A percentile compares a stretch with the other conserved stretches of the same genome.
Conservation (phyloP, 2,329 filamentous ascomycete genomes). For the Decorospora gaudefroyi region DNA sequence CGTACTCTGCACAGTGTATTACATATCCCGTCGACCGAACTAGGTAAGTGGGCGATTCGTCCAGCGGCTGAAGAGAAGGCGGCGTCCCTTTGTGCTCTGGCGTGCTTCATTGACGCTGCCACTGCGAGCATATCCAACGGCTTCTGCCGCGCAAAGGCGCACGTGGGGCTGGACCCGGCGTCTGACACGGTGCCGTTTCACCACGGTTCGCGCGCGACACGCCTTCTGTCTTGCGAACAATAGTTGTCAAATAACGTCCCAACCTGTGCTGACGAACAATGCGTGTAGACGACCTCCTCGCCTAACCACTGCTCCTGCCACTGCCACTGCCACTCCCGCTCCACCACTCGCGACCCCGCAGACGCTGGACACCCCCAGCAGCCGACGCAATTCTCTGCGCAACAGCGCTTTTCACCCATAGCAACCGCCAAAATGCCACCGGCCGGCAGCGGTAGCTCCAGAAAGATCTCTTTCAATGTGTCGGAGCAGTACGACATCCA, state of each 20-base stretch:
- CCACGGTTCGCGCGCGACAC: conserved; percentile 29
- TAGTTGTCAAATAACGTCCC: conserved; percentile 15
- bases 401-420: conserved; percentile 25
- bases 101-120: conserved; percentile 5
- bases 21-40: too few relatives aligned
- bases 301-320: conserved; percentile 4
- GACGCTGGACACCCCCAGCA: conserved; percentile 22
- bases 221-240: conserved; percentile 25
- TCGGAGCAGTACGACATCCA: conserved; percentile 99
- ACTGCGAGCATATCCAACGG: conserved; percentile 1
- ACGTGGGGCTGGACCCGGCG: conserved; percentile 31
- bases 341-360: conserved; percentile 16
- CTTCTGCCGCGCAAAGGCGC: conserved; percentile 25
- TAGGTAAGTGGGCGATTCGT: too few relatives aligned
- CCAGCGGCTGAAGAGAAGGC: too few relatives aligned
- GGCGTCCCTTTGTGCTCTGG: conserved; percentile 6
- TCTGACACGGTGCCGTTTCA: conserved; percentile 36
- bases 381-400: conserved; percentile 19
- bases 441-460: conserved; percentile 57
- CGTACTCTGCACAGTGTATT: too few relatives aligned
- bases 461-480: conserved; percentile 99
- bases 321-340: conserved; percentile 1
- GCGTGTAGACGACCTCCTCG: conserved; percentile 17
- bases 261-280: conserved; percentile 29
- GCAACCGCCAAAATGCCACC: conserved; percentile 43